Percentiles rank a stretch among this genome's conserved stretches.
These are phyloP conservation scores for Neoconidiobolus thromboides DNA, from an alignment of 371 early-diverging fungal species.

Conservation along the genomic window DNA sequence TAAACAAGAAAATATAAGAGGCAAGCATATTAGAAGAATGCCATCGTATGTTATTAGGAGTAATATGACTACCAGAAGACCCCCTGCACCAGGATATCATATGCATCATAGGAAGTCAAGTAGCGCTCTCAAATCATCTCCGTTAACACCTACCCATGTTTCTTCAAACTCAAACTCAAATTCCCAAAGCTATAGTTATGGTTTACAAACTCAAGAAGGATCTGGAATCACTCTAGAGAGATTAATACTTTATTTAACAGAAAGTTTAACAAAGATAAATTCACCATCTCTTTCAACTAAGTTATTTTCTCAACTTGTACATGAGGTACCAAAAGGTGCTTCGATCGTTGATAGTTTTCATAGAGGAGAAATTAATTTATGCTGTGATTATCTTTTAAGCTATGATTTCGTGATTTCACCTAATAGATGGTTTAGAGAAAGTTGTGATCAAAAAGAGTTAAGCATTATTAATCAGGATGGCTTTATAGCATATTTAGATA, in stretches of 20 bases:
- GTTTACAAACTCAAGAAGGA: neutral
- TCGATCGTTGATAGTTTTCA: neutral
- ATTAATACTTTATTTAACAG: neutral
- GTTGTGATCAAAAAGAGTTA: constrained; percentile 2
- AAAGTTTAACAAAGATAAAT: neutral
- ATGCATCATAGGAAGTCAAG: too few relatives aligned
- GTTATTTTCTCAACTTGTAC: neutral
- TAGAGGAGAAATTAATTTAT: neutral
- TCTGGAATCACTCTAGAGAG: neutral
- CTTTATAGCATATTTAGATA: neutral
- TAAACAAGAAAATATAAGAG: neutral
- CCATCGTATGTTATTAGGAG: neutral
- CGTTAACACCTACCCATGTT: neutral
- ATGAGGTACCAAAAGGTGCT: neutral
- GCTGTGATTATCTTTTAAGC: constrained; percentile 1
- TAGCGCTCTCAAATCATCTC: neutral
- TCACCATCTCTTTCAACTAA: neutral
- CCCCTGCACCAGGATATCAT: neutral
- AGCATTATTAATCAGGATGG: neutral
- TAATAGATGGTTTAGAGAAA: constrained; percentile 2
- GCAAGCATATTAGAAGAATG: neutral
- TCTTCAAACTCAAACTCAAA: neutral
- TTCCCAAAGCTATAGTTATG: neutral
- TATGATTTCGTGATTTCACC: neutral
- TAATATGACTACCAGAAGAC: neutral